Percentiles rank a stretch among this genome's conserved stretches.
These are phyloP conservation scores for Parasarocladium wereldwijsianum DNA, from an alignment of 2,329 filamentous ascomycete species.

Conservation along the genomic window DNA sequence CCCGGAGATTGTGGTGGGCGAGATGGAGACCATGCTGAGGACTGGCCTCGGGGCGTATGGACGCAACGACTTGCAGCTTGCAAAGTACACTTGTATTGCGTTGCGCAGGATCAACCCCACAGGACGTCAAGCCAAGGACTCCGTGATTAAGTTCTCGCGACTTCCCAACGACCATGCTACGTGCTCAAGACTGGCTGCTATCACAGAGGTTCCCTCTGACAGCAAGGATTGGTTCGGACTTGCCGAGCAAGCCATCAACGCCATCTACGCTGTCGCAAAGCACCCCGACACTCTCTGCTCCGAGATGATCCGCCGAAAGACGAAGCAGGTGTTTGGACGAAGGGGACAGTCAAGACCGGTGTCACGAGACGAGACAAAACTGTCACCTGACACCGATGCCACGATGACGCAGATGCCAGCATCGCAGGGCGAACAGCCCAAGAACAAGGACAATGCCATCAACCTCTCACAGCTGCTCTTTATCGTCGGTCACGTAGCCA, in stretches of 20 bases:
- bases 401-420: constrained; percentile 16
- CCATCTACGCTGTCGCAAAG: constrained; percentile 86
- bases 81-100: constrained; percentile 91
- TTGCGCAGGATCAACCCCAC: constrained; percentile 78
- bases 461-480: constrained; percentile 84
- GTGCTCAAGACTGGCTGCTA: constrained; percentile 62
- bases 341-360: constrained; percentile 18
- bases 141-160: constrained; percentile 54
- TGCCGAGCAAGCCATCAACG: constrained; percentile 88
- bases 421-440: constrained; percentile 22
- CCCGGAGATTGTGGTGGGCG: constrained; percentile 82
- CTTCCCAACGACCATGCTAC: constrained; percentile 88
- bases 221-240: constrained; percentile 95
- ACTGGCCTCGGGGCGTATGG: constrained; percentile 77
- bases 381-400: constrained; percentile 14
- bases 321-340: constrained; percentile 58
- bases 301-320: constrained; percentile 76
- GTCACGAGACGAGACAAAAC: constrained; percentile 21
- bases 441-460: constrained; percentile 52
- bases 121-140: constrained; percentile 65
- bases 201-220: constrained; percentile 72
- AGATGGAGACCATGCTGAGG: constrained; percentile 87
- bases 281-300: constrained; percentile 90
- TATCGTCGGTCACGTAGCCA: constrained; percentile 88
- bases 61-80: constrained; percentile 68